Conservation (phyloP, 2,329 filamentous ascomycete genomes). For the Aspergillus fructus region DNA sequence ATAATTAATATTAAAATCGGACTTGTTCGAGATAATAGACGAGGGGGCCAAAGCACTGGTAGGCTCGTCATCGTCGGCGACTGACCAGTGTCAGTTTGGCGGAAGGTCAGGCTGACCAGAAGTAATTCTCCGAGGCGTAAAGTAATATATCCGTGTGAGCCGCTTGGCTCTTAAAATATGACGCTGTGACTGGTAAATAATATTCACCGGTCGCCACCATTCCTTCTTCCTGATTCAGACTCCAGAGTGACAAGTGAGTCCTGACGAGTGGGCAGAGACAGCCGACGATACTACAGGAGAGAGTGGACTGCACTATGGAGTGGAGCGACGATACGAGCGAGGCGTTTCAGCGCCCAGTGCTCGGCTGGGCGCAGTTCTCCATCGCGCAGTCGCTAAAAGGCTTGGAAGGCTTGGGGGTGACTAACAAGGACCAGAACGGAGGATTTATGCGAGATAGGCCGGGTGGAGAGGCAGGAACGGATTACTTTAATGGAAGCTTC, state of each 20-base stretch:
- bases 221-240: background rate
- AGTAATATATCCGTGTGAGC: too few species aligned
- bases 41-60: too few species aligned
- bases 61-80: too few species aligned
- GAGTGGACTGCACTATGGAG: background rate
- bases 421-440: background rate
- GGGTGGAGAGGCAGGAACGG: constrained; percentile 10
- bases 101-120: too few species aligned
- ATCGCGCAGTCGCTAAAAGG: background rate
- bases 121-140: too few species aligned
- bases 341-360: constrained; percentile 1
- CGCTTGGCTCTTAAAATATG: too few species aligned
- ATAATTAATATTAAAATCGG: too few species aligned
- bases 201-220: background rate
- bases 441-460: constrained; percentile 6
- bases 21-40: too few species aligned
- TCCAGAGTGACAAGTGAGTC: too few species aligned
- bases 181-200: background rate
- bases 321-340: background rate
- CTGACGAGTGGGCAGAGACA: background rate
- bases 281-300: background rate
- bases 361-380: background rate
- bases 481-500: constrained; percentile 1
- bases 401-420: background rate
- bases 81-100: too few species aligned